Percentiles rank a stretch among this genome's conserved stretches.
These are phyloP conservation scores for Hymenoscyphus scutula DNA, from an alignment of 2,329 filamentous ascomycete genomes.

Conservation along the genomic window DNA sequence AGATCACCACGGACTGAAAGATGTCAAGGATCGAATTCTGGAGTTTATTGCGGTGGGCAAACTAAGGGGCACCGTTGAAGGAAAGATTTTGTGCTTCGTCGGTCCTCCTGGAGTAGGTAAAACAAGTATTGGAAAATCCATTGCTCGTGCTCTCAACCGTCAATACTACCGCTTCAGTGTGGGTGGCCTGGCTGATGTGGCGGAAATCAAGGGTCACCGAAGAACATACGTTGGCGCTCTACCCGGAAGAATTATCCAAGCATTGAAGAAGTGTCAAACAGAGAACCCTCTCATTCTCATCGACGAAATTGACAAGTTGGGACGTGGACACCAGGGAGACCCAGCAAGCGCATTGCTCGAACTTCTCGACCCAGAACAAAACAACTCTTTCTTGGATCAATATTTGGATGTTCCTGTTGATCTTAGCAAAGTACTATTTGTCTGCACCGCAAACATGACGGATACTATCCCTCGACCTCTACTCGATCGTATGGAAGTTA, in stretches of 20 bases:
- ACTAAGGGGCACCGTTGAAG: constrained; percentile 92
- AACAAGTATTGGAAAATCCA: constrained; percentile 98
- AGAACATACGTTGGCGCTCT: constrained; percentile 95
- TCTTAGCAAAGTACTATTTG: constrained; percentile 94
- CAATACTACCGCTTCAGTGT: constrained; percentile 99
- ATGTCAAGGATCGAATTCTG: constrained; percentile 96
- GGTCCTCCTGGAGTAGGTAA: constrained; percentile 97
- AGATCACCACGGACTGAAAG: constrained; percentile 94
- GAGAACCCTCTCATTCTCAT: constrained; percentile 97
- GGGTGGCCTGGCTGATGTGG: constrained; percentile 92
- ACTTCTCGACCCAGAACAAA: constrained; percentile 93
- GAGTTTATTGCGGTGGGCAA: constrained; percentile 99
- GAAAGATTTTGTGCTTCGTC: constrained; percentile 97
- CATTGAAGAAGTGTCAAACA: constrained; percentile 97
- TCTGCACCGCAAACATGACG: constrained; percentile 98
- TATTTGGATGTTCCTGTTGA: constrained; percentile 99
- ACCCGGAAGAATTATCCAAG: constrained; percentile 95
- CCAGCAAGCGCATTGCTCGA: constrained; percentile 92
- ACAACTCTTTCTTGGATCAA: constrained; percentile 94
- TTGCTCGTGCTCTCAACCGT: constrained; percentile 88
- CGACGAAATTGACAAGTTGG: constrained; percentile 98
- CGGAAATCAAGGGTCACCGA: constrained; percentile 97
- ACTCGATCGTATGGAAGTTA: constrained; percentile 96
- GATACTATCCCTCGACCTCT: constrained; percentile 95
- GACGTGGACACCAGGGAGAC: constrained; percentile 92